Evolutionary conservation across 306 rosid genomes (phyloP).

Genomic region (Fragaria ananassa): DNA sequence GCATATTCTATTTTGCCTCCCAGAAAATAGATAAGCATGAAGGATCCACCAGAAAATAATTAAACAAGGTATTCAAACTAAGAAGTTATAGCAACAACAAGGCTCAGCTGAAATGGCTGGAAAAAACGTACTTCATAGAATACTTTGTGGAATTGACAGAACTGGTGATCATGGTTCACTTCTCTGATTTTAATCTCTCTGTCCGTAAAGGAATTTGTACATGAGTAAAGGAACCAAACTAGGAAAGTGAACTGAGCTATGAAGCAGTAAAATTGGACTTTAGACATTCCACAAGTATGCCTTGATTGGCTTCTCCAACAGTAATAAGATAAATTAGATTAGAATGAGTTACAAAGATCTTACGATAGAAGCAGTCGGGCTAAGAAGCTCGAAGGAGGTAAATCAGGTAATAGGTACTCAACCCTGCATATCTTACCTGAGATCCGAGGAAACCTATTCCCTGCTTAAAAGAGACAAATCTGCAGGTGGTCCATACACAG

Average conservation of each 20-base stretch:
- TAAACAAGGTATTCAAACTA: not conserved
- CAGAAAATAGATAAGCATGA: not conserved
- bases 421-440: constrained; percentile 9
- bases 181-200: not conserved
- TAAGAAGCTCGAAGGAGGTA: not conserved
- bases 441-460: constrained; percentile 12
- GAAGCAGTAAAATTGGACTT: not conserved
- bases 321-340: not conserved
- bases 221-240: not conserved
- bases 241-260: not conserved
- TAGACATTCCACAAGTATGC: not conserved
- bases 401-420: not conserved
- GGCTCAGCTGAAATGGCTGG: not conserved
- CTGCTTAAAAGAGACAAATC: constrained; percentile 62
- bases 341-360: not conserved
- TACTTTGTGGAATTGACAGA: not conserved
- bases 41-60: not conserved
- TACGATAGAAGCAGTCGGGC: not conserved
- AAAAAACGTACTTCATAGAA: not conserved
- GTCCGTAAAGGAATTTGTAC: not conserved
- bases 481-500: constrained; percentile 80
- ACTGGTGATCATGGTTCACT: not conserved
- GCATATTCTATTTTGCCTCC: not conserved
- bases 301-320: not conserved
- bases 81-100: too few relatives aligned